Base-by-base conservation (phyloP, 805 yeast genomes). In the Torulaspora maleeae region DNA sequence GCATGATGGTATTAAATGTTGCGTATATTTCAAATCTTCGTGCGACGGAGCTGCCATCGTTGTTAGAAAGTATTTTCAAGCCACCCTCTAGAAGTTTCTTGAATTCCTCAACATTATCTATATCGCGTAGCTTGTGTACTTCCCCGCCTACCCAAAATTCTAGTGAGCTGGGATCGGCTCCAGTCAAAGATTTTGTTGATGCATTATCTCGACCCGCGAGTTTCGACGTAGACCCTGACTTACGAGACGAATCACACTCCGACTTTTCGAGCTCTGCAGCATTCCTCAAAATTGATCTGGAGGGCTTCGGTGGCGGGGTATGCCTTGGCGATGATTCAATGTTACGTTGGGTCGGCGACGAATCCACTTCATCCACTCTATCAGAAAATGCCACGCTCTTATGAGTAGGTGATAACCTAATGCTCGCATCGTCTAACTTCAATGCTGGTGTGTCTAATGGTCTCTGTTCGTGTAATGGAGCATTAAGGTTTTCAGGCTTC, bases 381-480 rank as follows among this genome's bases (percentile, higher is more conserved):
- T 63, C 65, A 8, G 66, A 61, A 49, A 63, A 63, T 5, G 64
- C 59, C 4, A 63, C 67, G 1, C 55, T 37, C 44, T 63, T 63
- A 25, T 45, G 45, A 11, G 49, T 43, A 5, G 66, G 64, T 4
- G 66, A 61, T 7, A 36, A 34, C 22, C 24, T 30, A 25, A n/a
- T 17, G 22, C n/a, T 30, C 1, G 22, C 36, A n/a, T 32, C 29
- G 6, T 11, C n/a, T 8, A 27, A 7, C 17, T 13, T 11, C 12
- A 20, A 8, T 3, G 13, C 12, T 16, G 42, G 16, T 5, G 36
- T 13, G 2, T 17, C 30, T 13, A 30, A 24, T 7, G 33, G 22
- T 15, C 32, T 33, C 5, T 8, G 27, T 9, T 30, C 27, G 13
- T 36, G 25, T 3, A 39, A 29, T 17, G 33, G 25, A 8, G 22